Base-by-base conservation (phyloP, 2,329 filamentous ascomycete genomes). In the Exophiala viscosa region DNA sequence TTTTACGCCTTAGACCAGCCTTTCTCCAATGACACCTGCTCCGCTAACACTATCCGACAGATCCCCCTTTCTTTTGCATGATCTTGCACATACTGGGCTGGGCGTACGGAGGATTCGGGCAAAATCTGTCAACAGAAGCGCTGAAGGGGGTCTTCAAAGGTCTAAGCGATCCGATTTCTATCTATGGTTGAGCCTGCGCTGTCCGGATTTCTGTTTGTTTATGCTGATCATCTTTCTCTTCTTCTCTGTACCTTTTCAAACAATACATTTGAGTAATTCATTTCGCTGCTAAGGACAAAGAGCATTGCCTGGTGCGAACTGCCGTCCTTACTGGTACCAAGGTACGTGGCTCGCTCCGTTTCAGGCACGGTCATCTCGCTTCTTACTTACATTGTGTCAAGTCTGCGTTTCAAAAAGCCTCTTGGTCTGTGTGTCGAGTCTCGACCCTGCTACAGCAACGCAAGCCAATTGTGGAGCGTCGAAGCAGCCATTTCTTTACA, bases 341-440 rank as follows among this genome's bases (percentile, higher is more conserved):
- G 52, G 52, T 52, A 42, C 48, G 52, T 55, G 17, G 42, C 28
- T 31, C 33, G 34, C 33, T 45, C 23, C 39, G 31, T 42, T 31
- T 40, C 17, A 13, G 45, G 47, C 33, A 32, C 42, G 9, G 40
- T 45, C 50, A 48, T 56, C 38, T 56, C 44, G 34, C 28, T 47
- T 53, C 53, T 49, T 38, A 54, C 53, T 59, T 33, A 54, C 54
- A 40, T 50, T 54, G 56, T 59, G 49, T 59, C 56, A 59, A 49
- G 56, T 36, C 39, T 17, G 33, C 42, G 56, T 56, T 59, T 56
- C 53, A 49, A 55, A 45, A 46, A 31, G 10, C 41, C 40, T 54
- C 44, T 41, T 45, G 20, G 48, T n/a, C 48, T 13, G 23, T 47
- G 38, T 49, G 46, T 44, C 50, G 23, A 47, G 46, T 46, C 39